Conservation (phyloP, 2,329 filamentous ascomycete species). For the Magnaporthiopsis poae region DNA sequence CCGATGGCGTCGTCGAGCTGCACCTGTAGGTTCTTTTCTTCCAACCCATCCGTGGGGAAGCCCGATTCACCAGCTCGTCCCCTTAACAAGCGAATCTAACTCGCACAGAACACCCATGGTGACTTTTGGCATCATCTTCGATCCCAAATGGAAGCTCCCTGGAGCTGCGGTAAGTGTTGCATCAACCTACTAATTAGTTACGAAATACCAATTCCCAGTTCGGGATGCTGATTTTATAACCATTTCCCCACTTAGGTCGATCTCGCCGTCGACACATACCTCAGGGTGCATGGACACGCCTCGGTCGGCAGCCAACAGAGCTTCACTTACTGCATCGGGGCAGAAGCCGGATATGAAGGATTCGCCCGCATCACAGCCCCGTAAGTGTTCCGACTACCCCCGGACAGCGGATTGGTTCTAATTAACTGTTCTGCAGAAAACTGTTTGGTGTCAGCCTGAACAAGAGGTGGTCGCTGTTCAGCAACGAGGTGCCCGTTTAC, state of each 20-base stretch:
- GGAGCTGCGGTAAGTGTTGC: not conserved
- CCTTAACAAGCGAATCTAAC: too few relatives aligned
- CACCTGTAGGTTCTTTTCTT: not conserved
- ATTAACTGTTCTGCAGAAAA: not conserved
- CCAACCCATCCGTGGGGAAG: too few relatives aligned
- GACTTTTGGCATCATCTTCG: not conserved
- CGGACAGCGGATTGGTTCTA: not conserved
- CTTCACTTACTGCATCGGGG: not conserved
- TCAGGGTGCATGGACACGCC: not conserved
- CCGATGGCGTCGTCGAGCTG: not conserved
- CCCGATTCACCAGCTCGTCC: too few relatives aligned
- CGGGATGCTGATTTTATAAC: not conserved
- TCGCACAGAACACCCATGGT: not conserved
- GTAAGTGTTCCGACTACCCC: not conserved
- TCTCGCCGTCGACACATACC: not conserved
- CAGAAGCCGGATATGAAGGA: not conserved
- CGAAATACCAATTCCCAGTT: too few relatives aligned
- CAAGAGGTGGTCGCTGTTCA: not conserved
- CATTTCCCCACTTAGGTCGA: not conserved
- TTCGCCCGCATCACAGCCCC: not conserved
- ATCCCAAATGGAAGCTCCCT: not conserved
- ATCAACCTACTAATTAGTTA: not conserved
- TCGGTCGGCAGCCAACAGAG: not conserved
- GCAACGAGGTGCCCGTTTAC: not conserved
- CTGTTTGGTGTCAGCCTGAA: not conserved